Conservation (phyloP, 2,329 filamentous ascomycete genomes). For the Pseudogymnoascus sp. region DNA sequence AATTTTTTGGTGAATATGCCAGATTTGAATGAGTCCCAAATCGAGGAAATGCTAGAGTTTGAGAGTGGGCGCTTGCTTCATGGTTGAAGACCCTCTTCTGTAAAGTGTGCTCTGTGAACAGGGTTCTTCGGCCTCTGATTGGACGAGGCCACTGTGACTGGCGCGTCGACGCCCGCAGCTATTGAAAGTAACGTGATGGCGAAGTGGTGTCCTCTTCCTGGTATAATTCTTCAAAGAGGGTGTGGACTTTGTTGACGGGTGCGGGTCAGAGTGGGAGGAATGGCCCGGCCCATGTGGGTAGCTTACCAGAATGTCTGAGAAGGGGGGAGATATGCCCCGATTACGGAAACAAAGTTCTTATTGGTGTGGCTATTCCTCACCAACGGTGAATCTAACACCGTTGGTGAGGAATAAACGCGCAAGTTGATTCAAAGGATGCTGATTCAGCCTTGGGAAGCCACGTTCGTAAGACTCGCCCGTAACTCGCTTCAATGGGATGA, state of each 20-base stretch:
- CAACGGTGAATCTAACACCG: neutral
- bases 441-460: neutral
- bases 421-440: neutral
- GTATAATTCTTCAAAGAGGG: constrained; percentile 6
- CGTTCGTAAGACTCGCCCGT: neutral
- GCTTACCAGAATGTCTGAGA: neutral
- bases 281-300: constrained; percentile 7
- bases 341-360: neutral
- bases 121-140: constrained; percentile 23
- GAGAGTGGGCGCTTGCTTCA: constrained; percentile 9
- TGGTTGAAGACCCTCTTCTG: constrained; percentile 12
- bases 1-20: neutral
- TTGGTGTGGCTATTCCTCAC: neutral
- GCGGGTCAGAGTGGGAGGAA: constrained; percentile 4
- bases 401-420: constrained; percentile 3
- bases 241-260: neutral
- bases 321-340: neutral
- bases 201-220: constrained; percentile 23
- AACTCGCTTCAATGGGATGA: constrained; percentile 4
- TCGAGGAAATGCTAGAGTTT: constrained; percentile 10
- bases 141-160: constrained; percentile 14
- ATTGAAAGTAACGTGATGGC: constrained; percentile 25
- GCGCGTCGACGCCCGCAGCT: constrained; percentile 18
- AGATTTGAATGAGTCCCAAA: constrained; percentile 11
- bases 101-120: constrained; percentile 17